A percentile compares a stretch with the other conserved stretches of the same genome.
Conservation (phyloP, 2,329 filamentous ascomycete genomes). For the Penicillium italicum region DNA sequence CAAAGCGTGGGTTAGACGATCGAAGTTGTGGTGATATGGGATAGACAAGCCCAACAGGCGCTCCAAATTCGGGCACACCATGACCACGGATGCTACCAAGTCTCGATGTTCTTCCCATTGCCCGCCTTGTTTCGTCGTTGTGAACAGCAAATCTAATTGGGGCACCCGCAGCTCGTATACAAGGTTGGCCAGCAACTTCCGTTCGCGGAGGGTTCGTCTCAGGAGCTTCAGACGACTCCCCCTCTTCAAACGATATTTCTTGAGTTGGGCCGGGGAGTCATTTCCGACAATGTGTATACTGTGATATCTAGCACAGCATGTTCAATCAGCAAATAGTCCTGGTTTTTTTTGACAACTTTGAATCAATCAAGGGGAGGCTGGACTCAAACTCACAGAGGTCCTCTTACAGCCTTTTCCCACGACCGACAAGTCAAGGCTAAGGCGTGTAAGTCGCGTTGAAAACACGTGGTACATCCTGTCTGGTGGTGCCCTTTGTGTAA, state of each 20-base stretch:
- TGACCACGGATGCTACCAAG: conserved; percentile 54
- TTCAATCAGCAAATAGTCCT: not conserved
- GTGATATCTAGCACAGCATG: conserved; percentile 42
- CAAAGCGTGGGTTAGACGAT: conserved; percentile 54
- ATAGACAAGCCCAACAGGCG: conserved; percentile 52
- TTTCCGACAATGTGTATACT: conserved; percentile 49
- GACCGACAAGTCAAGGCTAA: conserved; percentile 53
- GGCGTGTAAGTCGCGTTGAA: conserved; percentile 52
- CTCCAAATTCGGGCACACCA: conserved; percentile 57
- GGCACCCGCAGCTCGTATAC: conserved; percentile 54
- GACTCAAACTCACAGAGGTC: conserved; percentile 45
- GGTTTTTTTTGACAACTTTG: not conserved
- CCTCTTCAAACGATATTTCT: conserved; percentile 49
- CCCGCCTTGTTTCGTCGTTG: conserved; percentile 39
- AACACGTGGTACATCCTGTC: conserved; percentile 51
- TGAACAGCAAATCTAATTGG: conserved; percentile 44
- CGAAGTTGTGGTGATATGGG: conserved; percentile 53
- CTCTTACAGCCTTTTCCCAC: conserved; percentile 54
- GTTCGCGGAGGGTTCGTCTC: conserved; percentile 53
- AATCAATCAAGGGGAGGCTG: not conserved
- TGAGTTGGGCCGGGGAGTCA: conserved; percentile 45
- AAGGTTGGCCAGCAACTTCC: conserved; percentile 48
- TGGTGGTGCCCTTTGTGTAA: conserved; percentile 42
- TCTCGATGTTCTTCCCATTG: conserved; percentile 51
- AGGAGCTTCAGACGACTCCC: conserved; percentile 53